Conservation (phyloP, 768 basidiomycete genomes). For the Hemileccinum impolitum region DNA sequence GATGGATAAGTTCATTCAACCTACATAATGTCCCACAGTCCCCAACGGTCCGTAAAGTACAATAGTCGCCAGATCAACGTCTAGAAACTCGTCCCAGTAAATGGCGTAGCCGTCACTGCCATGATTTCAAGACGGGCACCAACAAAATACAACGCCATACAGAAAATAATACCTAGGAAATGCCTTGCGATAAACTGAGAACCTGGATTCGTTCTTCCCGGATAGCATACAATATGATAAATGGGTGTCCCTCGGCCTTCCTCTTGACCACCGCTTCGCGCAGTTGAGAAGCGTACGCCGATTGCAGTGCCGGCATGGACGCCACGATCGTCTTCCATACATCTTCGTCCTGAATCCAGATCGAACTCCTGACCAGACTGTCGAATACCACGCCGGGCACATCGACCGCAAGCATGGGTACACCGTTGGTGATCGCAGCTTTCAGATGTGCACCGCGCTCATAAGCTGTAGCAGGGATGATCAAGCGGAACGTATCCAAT, state of each 20-base stretch:
- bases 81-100: too few species aligned
- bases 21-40: too few species aligned
- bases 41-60: too few species aligned
- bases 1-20: too few species aligned
- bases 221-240: conserved; percentile 62
- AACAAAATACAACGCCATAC: too few species aligned
- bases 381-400: conserved; percentile 62
- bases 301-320: conserved; percentile 53
- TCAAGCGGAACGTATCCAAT: not conserved
- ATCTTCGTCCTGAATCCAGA: conserved; percentile 76
- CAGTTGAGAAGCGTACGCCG: conserved; percentile 63
- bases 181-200: conserved; percentile 37
- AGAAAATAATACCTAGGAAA: not conserved
- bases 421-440: conserved; percentile 52
- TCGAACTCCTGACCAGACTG: conserved; percentile 48
- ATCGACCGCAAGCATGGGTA: conserved; percentile 73
- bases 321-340: conserved; percentile 60
- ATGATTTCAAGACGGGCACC: too few species aligned
- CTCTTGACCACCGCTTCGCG: conserved; percentile 62
- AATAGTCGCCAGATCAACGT: too few species aligned
- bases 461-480: conserved; percentile 44
- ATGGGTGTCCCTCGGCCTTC: conserved; percentile 60
- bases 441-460: conserved; percentile 58
- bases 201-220: conserved; percentile 69
- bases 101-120: too few species aligned